A percentile compares a stretch with the other conserved stretches of the same genome.
Evolutionary conservation across 208 protist genomes (phyloP).

Genomic region (Acanthamoeba royreba): DNA sequence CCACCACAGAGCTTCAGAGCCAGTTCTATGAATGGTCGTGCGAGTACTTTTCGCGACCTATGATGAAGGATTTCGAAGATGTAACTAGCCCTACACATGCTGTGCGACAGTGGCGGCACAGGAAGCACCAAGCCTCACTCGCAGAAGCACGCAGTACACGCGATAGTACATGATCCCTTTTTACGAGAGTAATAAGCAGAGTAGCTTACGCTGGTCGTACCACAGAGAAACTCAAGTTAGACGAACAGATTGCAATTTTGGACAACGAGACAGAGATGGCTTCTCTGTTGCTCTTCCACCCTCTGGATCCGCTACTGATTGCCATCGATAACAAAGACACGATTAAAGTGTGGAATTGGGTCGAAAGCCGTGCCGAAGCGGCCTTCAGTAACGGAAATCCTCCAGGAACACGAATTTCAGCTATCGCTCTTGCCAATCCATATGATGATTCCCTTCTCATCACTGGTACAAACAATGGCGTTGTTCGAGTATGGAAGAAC

Average conservation of each 20-base stretch:
- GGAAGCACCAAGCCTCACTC: slow-evolving; percentile 52
- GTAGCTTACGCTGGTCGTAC: neutral
- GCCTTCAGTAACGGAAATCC: slow-evolving; percentile 61
- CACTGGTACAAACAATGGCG: slow-evolving; percentile 68
- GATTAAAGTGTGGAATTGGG: slow-evolving; percentile 68
- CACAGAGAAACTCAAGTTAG: slow-evolving; percentile 15
- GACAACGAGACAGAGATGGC: slow-evolving; percentile 55
- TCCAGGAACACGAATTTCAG: slow-evolving; percentile 48
- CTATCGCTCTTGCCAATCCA: slow-evolving; percentile 69
- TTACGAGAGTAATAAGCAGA: neutral
- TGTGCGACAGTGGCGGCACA: slow-evolving; percentile 54
- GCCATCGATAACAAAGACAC: slow-evolving; percentile 57
- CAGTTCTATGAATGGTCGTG: slow-evolving; percentile 70
- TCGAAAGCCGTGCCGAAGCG: neutral
- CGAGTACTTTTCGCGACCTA: slow-evolving; percentile 52
- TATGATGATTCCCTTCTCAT: slow-evolving; percentile 62
- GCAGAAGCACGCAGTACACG: slow-evolving; percentile 18
- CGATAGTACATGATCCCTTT: neutral
- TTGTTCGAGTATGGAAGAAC: slow-evolving; percentile 67
- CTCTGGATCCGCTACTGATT: slow-evolving; percentile 59
- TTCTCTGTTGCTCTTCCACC: slow-evolving; percentile 60
- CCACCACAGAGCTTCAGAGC: neutral
- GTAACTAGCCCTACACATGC: slow-evolving; percentile 23
- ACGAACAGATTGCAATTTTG: slow-evolving; percentile 59
- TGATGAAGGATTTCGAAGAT: slow-evolving; percentile 47